phyloP scores from a whole-genome alignment of 129 eudicot genomes.

The Flaveria robusta region DNA sequence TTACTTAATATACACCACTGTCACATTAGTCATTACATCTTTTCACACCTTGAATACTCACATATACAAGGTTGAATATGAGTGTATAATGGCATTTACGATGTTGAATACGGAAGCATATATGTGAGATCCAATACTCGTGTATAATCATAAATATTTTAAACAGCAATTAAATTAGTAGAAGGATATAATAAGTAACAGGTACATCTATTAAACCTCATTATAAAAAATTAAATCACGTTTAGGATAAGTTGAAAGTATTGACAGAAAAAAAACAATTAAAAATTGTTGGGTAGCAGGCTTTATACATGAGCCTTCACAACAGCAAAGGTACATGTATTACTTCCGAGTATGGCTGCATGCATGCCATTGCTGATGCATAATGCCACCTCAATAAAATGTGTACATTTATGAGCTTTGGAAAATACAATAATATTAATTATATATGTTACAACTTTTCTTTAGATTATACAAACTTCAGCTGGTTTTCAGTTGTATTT shows the following conservation, averaged over 20 bases:
- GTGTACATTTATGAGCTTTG: not conserved
- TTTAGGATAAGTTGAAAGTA: not conserved
- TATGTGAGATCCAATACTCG: too few species aligned
- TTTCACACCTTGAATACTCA: too few species aligned
- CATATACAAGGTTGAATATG: too few species aligned
- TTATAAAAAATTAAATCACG: not conserved
- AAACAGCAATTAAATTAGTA: too few species aligned
- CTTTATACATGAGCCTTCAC: constrained; percentile 30
- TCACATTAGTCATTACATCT: too few species aligned
- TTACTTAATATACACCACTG: too few species aligned
- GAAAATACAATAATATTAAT: not conserved
- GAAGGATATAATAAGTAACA: too few species aligned
- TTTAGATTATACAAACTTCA: not conserved
- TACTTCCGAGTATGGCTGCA: constrained; percentile 30
- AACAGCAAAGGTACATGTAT: constrained; percentile 26
- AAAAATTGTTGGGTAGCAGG: constrained; percentile 26
- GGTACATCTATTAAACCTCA: too few species aligned
- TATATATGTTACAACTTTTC: not conserved
- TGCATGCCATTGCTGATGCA: constrained; percentile 36
- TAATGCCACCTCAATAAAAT: constrained; percentile 1
- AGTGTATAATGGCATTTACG: too few species aligned
- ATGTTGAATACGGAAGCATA: too few species aligned
- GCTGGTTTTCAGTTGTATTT: not conserved
- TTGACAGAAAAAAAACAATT: not conserved
- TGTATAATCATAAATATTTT: too few species aligned